Base-by-base conservation (phyloP, 129 eudicot species). In the Pulicaria dysenterica region DNA sequence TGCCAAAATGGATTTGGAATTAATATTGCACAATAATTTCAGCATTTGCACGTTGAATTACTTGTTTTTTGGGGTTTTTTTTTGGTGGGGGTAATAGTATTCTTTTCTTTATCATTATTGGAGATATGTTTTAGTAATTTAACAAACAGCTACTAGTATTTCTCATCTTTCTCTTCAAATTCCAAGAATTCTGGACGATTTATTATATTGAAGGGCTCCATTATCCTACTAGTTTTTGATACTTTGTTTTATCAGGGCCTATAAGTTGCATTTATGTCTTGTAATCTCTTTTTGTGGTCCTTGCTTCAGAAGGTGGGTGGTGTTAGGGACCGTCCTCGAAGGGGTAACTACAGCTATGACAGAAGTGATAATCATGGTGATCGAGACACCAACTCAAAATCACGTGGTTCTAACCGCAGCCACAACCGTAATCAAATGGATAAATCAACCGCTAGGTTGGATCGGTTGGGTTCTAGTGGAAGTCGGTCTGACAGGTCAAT, bases 261-360 rank as follows among this genome's bases (percentile, higher is more conserved):
- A 6, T 51, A 42, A 57, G 55, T 72, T 58, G 58, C 17, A 5
- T 6, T 40, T 58, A 44, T 31, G 59, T 76, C 57, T 34, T 43
- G 19, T 53, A 41, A 41, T 55, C 7, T 54, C n/a, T 69, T 77
- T 53, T 24, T 39, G 12, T 73, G 39, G 13, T 34, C 11, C 8
- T 66, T 79, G 63, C 61, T 76, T 72, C 73, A 86, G 89, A 94
- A 94, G 93, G 84, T 80, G 31, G 31, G 31, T 79, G 73, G 89
- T 56, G 86, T 67, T 9, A 69, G 91, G 85, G 98, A 86, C 16
- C 84, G 91, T 5, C 38, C 80, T 46, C 82, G 97, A 43, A 90
- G 97, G 75, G 96, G 96, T 54, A 86, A 64, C 61, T 90, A 88
- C 79, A 87, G 79, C 69, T 68, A 88, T 15, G 93, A 90, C 49